Evolutionary conservation across 225 moss, liverwort and hornwort genomes (phyloP), one percentile per base, ranked within the genome.

Genomic region (Takakia lepidozioides): DNA sequence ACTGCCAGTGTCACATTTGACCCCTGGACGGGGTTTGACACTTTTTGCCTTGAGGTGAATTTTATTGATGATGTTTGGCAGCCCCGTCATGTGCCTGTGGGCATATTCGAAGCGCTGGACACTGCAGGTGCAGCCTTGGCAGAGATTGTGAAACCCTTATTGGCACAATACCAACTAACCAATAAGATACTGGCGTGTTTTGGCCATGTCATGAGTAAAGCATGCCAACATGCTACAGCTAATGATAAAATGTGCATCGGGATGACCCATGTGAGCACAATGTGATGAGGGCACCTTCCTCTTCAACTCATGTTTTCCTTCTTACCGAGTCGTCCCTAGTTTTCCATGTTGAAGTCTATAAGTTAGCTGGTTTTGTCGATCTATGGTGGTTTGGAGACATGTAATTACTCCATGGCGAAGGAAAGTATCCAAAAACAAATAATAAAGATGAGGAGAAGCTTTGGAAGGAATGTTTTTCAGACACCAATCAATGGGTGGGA

Each of bases 11-110:
- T 49, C 1, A n/a, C 13, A n/a, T 49, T 49, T 10, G 10, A 49
- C 10, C 27, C 27, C 2, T 48, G 48, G 29, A 49, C 29, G 49
- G 2, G 49, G 1, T 49, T 4, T 32, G 49, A 49, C 29, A 49
- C 49, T 16, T 49, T 27, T 19, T 1, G 2, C 3, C 14, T 49
- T 9, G 29, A 27, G 1, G 3, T 29, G 1, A 49, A 49, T 29
- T 48, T 48, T 8, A 48, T 8, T 3, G 19, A 49, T 6, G 2
- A 27, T 1, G 8, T 29, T 8, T 49, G n/a, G 30, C 8, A 16
- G n/a, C 49, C 17, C 29, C n/a, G 1, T 3, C 49, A 49, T 49
- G 28, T 49, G 10, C 25, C 25, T 16, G 27, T 48, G 3, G 0
- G 28, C 5, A n/a, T 49, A 3, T 49, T 49, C 29, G 49, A 49